A percentile compares a stretch with the other conserved stretches of the same genome.
These are phyloP conservation scores for Hirschfeldia incana DNA, from an alignment of 345 rosid genomes.

Conservation along the genomic window DNA sequence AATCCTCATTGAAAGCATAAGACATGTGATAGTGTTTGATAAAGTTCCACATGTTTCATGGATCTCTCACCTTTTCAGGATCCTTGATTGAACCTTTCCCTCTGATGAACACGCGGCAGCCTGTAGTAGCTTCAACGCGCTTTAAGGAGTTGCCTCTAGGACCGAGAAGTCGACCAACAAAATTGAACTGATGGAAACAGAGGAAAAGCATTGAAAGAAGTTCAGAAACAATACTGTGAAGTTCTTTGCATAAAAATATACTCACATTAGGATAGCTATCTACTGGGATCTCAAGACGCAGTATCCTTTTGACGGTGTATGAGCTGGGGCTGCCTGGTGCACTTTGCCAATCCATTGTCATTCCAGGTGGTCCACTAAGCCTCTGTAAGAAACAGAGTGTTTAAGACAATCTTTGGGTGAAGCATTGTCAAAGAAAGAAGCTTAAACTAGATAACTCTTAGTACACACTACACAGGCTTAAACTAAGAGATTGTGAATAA, in stretches of 20 bases:
- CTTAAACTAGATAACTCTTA: neutral
- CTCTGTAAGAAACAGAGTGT: constrained; percentile 43
- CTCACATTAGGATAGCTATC: constrained; percentile 54
- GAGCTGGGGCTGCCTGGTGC: constrained; percentile 98
- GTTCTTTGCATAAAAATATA: neutral
- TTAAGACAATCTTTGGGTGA: neutral
- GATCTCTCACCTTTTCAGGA: constrained; percentile 74
- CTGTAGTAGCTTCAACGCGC: constrained; percentile 98
- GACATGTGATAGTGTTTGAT: neutral
- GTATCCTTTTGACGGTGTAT: constrained; percentile 88
- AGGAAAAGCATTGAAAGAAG: too few relatives aligned
- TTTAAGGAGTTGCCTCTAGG: constrained; percentile 98
- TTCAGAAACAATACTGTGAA: neutral
- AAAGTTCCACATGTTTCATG: neutral
- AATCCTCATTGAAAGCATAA: neutral
- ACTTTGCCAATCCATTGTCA: constrained; percentile 99
- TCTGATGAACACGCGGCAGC: constrained; percentile 96
- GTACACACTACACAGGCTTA: neutral
- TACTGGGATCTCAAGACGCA: constrained; percentile 98
- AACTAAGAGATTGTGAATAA: neutral
- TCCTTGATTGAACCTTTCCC: constrained; percentile 99
- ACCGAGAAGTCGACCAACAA: constrained; percentile 97
- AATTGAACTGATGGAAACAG: constrained; percentile 68
- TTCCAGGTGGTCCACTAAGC: constrained; percentile 86
- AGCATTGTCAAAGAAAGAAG: neutral